Evolutionary conservation across 108 stramenopile genomes (phyloP).

Genomic region (Cyclotella sp.): DNA sequence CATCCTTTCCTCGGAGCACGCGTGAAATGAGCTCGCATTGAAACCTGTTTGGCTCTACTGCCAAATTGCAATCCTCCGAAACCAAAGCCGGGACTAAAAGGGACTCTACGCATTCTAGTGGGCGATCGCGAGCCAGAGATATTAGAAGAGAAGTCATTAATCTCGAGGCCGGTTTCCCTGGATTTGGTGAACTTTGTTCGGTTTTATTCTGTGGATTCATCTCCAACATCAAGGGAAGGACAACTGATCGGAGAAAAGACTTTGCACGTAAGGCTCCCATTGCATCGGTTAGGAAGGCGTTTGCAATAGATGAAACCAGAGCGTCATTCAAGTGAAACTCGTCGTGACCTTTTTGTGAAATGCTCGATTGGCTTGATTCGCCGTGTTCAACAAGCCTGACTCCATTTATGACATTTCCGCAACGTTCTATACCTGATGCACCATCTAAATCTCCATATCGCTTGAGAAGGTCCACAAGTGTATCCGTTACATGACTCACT

Average conservation of each 20-base stretch:
- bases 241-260: constrained; percentile 40
- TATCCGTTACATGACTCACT: constrained; percentile 24
- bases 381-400: neutral
- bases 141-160: constrained; percentile 27
- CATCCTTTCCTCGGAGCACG: constrained; percentile 36
- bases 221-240: constrained; percentile 36
- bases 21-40: constrained; percentile 45
- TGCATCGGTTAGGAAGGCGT: constrained; percentile 35
- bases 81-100: constrained; percentile 22
- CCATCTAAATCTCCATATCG: constrained; percentile 43
- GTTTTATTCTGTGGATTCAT: constrained; percentile 32
- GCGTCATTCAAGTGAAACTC: constrained; percentile 39
- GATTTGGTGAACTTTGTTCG: neutral
- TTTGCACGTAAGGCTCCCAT: constrained; percentile 44
- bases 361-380: neutral
- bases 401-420: constrained; percentile 35
- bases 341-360: neutral
- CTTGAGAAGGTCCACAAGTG: constrained; percentile 23
- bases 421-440: constrained; percentile 33
- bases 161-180: constrained; percentile 39
- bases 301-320: constrained; percentile 26
- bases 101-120: constrained; percentile 40
- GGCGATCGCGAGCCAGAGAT: constrained; percentile 37
- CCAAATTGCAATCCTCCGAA: neutral
- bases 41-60: constrained; percentile 40